Evolutionary conservation across 768 basidiomycete genomes (phyloP).

Genomic region (Tricholoma bakamatsutake): DNA sequence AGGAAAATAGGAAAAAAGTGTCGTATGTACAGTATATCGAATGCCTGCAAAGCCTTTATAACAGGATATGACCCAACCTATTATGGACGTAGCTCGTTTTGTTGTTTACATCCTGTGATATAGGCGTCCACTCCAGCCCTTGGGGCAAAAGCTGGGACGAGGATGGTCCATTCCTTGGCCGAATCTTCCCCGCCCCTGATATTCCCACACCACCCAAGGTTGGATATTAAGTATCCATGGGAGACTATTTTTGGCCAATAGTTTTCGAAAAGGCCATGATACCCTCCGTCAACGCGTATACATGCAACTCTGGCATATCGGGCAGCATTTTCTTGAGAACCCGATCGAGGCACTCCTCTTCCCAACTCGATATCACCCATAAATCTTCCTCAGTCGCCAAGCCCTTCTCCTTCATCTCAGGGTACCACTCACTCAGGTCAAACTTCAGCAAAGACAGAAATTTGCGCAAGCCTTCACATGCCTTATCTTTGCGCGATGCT

Average conservation of each 20-base stretch:
- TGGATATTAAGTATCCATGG: too few relatives aligned
- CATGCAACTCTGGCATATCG: conserved; percentile 1
- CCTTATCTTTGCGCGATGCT: background rate
- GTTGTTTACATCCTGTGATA: too few relatives aligned
- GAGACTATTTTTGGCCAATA: background rate
- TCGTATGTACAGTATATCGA: too few relatives aligned
- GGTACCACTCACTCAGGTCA: background rate
- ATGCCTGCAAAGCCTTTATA: too few relatives aligned
- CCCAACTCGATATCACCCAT: background rate
- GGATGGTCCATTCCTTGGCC: too few relatives aligned
- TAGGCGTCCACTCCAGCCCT: too few relatives aligned
- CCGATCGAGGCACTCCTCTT: background rate
- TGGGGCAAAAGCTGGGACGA: too few relatives aligned
- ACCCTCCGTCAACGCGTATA: conserved; percentile 1
- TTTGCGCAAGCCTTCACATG: background rate
- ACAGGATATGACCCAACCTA: too few relatives aligned
- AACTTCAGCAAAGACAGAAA: background rate
- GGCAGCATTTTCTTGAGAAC: background rate
- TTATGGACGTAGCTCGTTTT: too few relatives aligned
- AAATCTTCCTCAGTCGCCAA: background rate
- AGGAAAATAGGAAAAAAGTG: too few relatives aligned
- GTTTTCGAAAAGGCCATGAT: background rate
- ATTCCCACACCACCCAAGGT: too few relatives aligned
- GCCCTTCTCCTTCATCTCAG: background rate
- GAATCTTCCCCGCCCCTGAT: too few relatives aligned